Evolutionary conservation across 768 basidiomycete species (phyloP), one percentile per base, ranked within the genome.

Genomic region (Baorangia bicolor): DNA sequence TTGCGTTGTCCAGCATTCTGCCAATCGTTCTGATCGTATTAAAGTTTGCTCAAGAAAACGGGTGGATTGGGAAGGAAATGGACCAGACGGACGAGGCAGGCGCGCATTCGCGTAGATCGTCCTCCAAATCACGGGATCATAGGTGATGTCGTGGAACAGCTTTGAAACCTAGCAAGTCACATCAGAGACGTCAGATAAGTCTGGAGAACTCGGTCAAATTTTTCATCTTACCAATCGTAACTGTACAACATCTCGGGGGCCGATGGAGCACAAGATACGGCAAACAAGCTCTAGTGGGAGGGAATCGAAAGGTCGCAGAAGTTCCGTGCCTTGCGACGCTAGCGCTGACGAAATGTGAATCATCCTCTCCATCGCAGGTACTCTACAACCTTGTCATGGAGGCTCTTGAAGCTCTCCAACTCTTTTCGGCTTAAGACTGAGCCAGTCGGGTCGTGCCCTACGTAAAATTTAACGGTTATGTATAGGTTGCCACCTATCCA

Each of bases 41-140:
- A 57, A 25, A 9, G 35, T 48, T 35, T 39, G 28, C 37, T 60
- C 59, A 8, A 60, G 59, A 25, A 35, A 60, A 16, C 30, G 44
- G 27, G 27, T 10, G 10, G 58, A 28, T 34, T 55, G 59, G 4
- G 16, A 46, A 13, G 45, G 30, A 37, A 50, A 60, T 38, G 59
- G 59, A n/a, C 53, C 59, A 30, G 49, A 49, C 6, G 49, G 49
- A 31, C 53, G 49, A 23, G 59, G 59, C 2, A 55, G 14, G 6
- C 16, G n/a, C 11, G 49, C 49, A 3, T 43, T 47, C 4, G 39
- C 25, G 27, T 60, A 60, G n/a, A 60, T 34, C 5, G 30, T 27
- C 34, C 31, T 55, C 59, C 58, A 60, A 25, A 60, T 23, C 20
- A 27, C n/a, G 4, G 25, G 25, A 30, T 60, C 40, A 18, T 30